Percentiles rank a stretch among this genome's conserved stretches.
These are phyloP conservation scores for Jatropha multifida DNA, from an alignment of 441 rosid species.

Conservation along the genomic window DNA sequence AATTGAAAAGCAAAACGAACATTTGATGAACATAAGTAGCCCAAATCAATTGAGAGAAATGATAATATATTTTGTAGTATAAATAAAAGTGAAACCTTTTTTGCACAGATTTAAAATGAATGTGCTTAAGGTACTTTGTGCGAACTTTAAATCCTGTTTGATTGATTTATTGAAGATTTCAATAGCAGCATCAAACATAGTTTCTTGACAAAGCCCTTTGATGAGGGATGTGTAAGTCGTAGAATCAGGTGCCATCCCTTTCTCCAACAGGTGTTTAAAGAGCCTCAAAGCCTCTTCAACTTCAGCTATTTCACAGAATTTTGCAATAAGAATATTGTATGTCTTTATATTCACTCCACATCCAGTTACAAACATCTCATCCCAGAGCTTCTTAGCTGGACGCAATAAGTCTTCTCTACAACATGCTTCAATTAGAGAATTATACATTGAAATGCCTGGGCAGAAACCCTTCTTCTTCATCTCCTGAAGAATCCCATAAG, in stretches of 20 bases:
- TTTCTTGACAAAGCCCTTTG: conserved; percentile 63
- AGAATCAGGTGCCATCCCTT: conserved; percentile 59
- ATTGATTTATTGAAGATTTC: conserved; percentile 48
- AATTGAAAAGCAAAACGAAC: conserved; percentile 1
- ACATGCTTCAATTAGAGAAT: conserved; percentile 74
- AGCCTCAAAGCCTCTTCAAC: conserved; percentile 67
- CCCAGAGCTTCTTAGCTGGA: conserved; percentile 95
- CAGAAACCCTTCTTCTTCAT: conserved; percentile 77
- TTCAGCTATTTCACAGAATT: conserved; percentile 64
- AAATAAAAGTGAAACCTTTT: conserved; percentile 42
- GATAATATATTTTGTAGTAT: background rate
- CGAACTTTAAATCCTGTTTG: conserved; percentile 43
- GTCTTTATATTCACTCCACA: conserved; percentile 64
- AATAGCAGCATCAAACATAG: conserved; percentile 52
- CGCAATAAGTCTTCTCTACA: conserved; percentile 76
- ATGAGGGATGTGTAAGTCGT: conserved; percentile 54
- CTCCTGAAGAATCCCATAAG: conserved; percentile 68
- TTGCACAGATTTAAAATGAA: conserved; percentile 51
- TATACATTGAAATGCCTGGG: conserved; percentile 62
- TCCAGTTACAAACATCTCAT: conserved; percentile 83
- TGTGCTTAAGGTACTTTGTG: conserved; percentile 39
- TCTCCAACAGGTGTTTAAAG: conserved; percentile 66
- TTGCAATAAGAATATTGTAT: conserved; percentile 61
- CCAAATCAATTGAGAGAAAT: background rate
- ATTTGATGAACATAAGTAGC: background rate